Evolutionary conservation across 345 rosid species (phyloP), one percentile per base, ranked within the genome.

Genomic region (Melastoma malabathricum): DNA sequence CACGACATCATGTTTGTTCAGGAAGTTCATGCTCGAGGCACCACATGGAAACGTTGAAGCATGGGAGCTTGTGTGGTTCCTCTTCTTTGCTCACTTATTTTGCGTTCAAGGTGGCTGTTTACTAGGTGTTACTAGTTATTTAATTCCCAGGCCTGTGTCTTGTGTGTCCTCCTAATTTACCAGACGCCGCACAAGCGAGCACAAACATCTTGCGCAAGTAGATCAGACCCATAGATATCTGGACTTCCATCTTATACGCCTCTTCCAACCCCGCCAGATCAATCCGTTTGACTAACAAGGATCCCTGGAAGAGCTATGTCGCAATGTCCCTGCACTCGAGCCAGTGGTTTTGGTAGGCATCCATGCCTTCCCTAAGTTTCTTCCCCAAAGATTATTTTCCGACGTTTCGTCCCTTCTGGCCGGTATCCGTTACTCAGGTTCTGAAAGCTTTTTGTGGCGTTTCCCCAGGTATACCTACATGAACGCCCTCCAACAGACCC

Each of bases 281-380:
- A 22, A 51, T 55, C 53, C 55, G 49, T 44, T 79, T 76, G 56
- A 62, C 71, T 46, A 84, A 72, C 23, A 67, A 74, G 69, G 70
- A 75, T 27, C 84, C 92, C n/a, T 13, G 18, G 50, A 84, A 70
- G 75, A 86, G 81, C 79, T 75, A 68, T 54, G 52, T 29, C 46
- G 98, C 96, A 44, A 82, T 84, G 96, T 71, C 86, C n/a, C 75
- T 77, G 47, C 89, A 82, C 70, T 70, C 61, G 3, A 84, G 94
- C 79, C 89, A 80, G 25, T 86, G 98, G 98, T 71, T 86, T 64
- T 84, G 92, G 96, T 86, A 77, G 23, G 77, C 23, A 3, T 61
- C 48, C 39, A 20, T 10, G 16, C 46, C 25, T 18, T 39, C 50
- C 17, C 3, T 57, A 12, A 17, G 22, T 15, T 15, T 54, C 23